Base-by-base conservation (phyloP, 2,329 filamentous ascomycete species). In the Coniochaeta sp. region DNA sequence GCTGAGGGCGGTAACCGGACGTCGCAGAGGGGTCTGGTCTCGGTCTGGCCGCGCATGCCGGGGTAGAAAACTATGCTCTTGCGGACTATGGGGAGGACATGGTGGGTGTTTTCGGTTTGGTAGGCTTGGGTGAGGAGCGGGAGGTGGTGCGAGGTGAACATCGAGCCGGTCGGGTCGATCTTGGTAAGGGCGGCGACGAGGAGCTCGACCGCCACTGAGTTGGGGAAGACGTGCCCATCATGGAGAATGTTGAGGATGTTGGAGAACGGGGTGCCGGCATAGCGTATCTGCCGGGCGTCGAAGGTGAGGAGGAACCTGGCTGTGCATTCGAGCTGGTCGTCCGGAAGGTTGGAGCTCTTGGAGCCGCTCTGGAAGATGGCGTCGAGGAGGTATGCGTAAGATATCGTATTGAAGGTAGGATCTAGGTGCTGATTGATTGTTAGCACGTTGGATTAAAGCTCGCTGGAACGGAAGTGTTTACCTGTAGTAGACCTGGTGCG, bases 1-100 rank as follows among this genome's bases (percentile, higher is more conserved):
- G 73, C 70, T 0, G 71, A 59, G 1, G 79, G 72, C 3, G 74
- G 61, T 3, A 81, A 65, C 14, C 58, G 61, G 33, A 64, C 55
- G 51, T 80, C 77, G 62, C 75, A 80, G 8, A 77, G 67, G 28
- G 66, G 61, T 46, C 66, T 70, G 7, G 67, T 55, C 16, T 69
- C 67, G 51, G 60, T 61, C 28, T 65, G 57, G 49, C 66, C 56
- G 50, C 63, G 58, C 62, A 73, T 71, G 49, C 70, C 71, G 0
- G 86, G 84, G 54, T 83, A 85, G 58, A 83, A 86, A 53, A 86
- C 76, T 53, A 89, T 82, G 50, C 80, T 74, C 54, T 79, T 82
- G 58, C 87, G 77, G 26, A 91, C 70, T 9, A 89, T 73, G 3
- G 76, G 76, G 5, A 86, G 69, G 2, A 78, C 82, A 22, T 76